Percentiles rank a stretch among this genome's conserved stretches.
phyloP scores from a whole-genome alignment of 495 filamentous ascomycete genomes.

The Xylaria castorea region DNA sequence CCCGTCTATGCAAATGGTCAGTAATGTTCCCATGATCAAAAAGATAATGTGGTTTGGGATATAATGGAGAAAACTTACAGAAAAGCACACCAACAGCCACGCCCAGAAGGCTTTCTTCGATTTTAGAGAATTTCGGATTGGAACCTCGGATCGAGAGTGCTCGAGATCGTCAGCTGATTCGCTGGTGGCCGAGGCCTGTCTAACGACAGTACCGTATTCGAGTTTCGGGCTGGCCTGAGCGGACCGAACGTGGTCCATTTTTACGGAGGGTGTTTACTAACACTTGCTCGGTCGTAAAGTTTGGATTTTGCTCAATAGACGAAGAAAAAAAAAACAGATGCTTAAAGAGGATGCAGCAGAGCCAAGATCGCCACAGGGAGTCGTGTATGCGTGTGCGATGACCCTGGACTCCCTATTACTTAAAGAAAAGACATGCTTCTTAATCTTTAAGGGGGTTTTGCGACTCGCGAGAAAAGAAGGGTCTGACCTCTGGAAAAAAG shows the following conservation, averaged over 20 bases:
- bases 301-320: background rate
- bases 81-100: constrained; percentile 35
- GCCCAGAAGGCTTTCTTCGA: constrained; percentile 34
- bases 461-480: background rate
- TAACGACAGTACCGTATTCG: constrained; percentile 11
- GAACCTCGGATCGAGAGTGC: background rate
- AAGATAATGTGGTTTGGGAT: background rate
- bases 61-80: constrained; percentile 21
- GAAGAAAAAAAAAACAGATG: background rate
- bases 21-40: background rate
- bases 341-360: background rate
- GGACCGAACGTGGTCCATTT: background rate
- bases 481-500: background rate
- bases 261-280: background rate
- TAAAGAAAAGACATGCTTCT: background rate
- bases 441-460: background rate
- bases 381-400: background rate
- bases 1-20: constrained; percentile 30
- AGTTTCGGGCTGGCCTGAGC: background rate
- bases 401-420: background rate
- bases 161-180: constrained; percentile 7
- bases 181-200: background rate
- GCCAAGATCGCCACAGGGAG: background rate
- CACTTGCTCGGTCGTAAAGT: background rate
- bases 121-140: constrained; percentile 9